Evolutionary conservation across 192 early-diverging fungal species (phyloP).

Genomic region (Piromyces sp.): DNA sequence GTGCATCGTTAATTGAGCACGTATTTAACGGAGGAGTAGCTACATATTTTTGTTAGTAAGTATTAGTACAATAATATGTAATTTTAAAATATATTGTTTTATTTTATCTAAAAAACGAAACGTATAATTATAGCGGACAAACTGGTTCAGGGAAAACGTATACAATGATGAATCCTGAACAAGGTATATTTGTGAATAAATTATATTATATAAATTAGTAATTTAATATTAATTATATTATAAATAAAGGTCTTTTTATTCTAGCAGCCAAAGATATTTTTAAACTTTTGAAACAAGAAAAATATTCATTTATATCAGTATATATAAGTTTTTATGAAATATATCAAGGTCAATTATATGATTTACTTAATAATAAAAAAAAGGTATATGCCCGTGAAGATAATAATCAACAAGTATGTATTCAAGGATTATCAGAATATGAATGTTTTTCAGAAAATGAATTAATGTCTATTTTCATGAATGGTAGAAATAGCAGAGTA

Average conservation of each 20-base stretch:
- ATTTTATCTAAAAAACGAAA: no score
- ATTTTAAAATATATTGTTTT: no score
- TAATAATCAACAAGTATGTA: constrained; percentile 81
- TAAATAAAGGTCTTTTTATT: constrained; percentile 73
- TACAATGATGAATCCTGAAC: constrained; percentile 74
- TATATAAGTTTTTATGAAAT: constrained; percentile 92
- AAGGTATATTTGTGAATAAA: no score
- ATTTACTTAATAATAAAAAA: constrained; percentile 79
- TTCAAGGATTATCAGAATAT: constrained; percentile 71
- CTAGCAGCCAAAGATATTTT: constrained; percentile 87
- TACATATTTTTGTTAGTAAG: constrained; percentile 88
- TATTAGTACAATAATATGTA: no score
- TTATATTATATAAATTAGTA: no score
- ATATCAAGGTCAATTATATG: constrained; percentile 89
- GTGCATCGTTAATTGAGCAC: constrained; percentile 81
- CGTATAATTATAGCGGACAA: constrained; percentile 57
- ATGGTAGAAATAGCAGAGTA: constrained; percentile 70
- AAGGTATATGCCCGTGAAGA: constrained; percentile 87
- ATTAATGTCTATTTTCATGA: constrained; percentile 87
- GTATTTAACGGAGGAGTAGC: constrained; percentile 89
- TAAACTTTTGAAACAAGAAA: constrained; percentile 39
- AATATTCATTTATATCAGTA: constrained; percentile 56
- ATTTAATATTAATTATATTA: no score
- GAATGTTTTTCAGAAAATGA: constrained; percentile 68
- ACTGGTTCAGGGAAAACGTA: constrained; percentile 89